Evolutionary conservation across 139 green algal species (phyloP).

Genomic region (Coelastrella sp.): DNA sequence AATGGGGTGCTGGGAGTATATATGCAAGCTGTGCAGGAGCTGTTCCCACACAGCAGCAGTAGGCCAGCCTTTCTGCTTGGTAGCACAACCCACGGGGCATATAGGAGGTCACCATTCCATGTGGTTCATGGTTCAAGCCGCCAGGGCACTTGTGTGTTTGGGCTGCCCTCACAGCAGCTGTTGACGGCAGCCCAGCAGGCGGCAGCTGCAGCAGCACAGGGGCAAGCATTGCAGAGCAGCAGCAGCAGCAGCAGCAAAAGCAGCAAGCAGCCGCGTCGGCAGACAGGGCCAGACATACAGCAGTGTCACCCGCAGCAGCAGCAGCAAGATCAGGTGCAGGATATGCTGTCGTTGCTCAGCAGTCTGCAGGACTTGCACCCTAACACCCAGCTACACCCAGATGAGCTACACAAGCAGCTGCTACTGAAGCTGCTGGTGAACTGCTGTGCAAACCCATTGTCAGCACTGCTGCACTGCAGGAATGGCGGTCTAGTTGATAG

Average conservation of each 20-base stretch:
- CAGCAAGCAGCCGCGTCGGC: background rate
- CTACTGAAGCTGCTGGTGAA: slow-evolving; percentile 64
- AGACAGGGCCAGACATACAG: background rate
- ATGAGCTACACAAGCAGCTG: slow-evolving; percentile 41
- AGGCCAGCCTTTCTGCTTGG: slow-evolving; percentile 38
- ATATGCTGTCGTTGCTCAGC: slow-evolving; percentile 13
- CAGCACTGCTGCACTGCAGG: slow-evolving; percentile 60
- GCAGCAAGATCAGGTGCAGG: background rate
- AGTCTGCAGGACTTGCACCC: background rate
- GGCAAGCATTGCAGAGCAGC: too few species aligned
- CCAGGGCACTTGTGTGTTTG: slow-evolving; percentile 25
- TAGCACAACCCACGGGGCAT: slow-evolving; percentile 43
- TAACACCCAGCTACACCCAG: background rate
- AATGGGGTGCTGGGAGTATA: slow-evolving; percentile 50
- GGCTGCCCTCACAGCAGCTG: background rate
- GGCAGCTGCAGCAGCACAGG: background rate
- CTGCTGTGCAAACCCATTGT: slow-evolving; percentile 64
- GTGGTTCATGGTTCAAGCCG: slow-evolving; percentile 3
- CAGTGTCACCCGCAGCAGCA: background rate
- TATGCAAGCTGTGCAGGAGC: background rate
- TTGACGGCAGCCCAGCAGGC: background rate
- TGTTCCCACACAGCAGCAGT: slow-evolving; percentile 1
- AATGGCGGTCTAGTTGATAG: slow-evolving; percentile 53
- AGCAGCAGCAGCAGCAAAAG: background rate
- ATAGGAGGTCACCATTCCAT: background rate